Evolutionary conservation across 192 early-diverging fungal genomes (phyloP).

Genomic region (Gaertneriomyces sp.): DNA sequence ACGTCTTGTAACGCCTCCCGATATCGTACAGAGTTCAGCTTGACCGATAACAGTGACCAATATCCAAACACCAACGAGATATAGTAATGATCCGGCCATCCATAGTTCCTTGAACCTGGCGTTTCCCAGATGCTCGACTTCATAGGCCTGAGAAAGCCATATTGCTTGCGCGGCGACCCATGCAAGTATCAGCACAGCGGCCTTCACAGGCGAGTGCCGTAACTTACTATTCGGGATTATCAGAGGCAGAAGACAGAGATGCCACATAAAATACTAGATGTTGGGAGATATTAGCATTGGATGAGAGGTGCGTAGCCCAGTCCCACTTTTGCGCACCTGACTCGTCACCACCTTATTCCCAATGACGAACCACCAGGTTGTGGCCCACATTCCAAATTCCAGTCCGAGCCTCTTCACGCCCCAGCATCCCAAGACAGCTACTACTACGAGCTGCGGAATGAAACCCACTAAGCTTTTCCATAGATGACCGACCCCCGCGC

Average conservation of each 20-base stretch:
- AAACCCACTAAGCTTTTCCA: conserved; percentile 56
- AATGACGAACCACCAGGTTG: conserved; percentile 90
- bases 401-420: conserved; percentile 33
- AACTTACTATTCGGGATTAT: conserved; percentile 62
- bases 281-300: neutral
- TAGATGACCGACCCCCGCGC: conserved; percentile 13
- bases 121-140: conserved; percentile 80
- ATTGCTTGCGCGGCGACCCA: conserved; percentile 51
- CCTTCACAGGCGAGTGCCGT: no score
- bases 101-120: conserved; percentile 78
- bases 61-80: conserved; percentile 69
- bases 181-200: no score
- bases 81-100: conserved; percentile 70
- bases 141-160: conserved; percentile 84
- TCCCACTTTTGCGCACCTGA: conserved; percentile 55
- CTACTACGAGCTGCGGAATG: conserved; percentile 74
- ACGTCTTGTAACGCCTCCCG: neutral
- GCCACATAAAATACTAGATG: conserved; percentile 98
- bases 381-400: neutral
- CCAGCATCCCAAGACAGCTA: conserved; percentile 53
- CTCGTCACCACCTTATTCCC: conserved; percentile 97
- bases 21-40: conserved; percentile 4
- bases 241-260: conserved; percentile 85
- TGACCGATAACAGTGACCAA: conserved; percentile 33
- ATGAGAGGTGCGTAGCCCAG: neutral